Evolutionary conservation across 2,329 filamentous ascomycete species (phyloP).

Genomic region (Aspergillus spinulosporus): DNA sequence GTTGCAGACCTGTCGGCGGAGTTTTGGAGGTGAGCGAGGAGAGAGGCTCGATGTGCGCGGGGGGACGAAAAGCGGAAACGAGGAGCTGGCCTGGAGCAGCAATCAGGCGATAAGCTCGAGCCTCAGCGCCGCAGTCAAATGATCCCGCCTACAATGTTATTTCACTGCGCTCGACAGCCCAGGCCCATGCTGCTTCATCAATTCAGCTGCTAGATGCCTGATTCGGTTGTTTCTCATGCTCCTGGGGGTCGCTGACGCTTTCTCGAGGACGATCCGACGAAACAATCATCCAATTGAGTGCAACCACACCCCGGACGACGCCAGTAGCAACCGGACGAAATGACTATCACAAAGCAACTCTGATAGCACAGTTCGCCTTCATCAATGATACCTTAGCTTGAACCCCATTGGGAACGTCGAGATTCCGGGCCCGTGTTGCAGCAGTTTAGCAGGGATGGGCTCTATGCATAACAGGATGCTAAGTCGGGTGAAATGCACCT

Average conservation of each 20-base stretch:
- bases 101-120: conserved; percentile 25
- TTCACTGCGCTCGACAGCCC: not conserved
- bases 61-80: conserved; percentile 21
- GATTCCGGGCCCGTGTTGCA: not conserved
- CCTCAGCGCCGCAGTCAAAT: conserved; percentile 3
- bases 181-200: conserved; percentile 8
- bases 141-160: not conserved
- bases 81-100: conserved; percentile 12
- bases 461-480: conserved; percentile 1
- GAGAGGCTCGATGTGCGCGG: conserved; percentile 39
- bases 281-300: conserved; percentile 16
- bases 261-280: conserved; percentile 12
- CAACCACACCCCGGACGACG: not conserved
- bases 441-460: not conserved
- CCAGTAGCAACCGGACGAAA: not conserved
- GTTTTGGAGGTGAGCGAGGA: conserved; percentile 29
- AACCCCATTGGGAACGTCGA: not conserved
- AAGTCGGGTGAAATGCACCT: not conserved
- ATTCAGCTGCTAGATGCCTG: not conserved
- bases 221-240: not conserved
- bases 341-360: not conserved
- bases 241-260: conserved; percentile 3
- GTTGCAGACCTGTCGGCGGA: conserved; percentile 27
- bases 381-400: not conserved
- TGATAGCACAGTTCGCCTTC: not conserved